Conservation (phyloP, 345 rosid species). For the Balakata baccata region DNA sequence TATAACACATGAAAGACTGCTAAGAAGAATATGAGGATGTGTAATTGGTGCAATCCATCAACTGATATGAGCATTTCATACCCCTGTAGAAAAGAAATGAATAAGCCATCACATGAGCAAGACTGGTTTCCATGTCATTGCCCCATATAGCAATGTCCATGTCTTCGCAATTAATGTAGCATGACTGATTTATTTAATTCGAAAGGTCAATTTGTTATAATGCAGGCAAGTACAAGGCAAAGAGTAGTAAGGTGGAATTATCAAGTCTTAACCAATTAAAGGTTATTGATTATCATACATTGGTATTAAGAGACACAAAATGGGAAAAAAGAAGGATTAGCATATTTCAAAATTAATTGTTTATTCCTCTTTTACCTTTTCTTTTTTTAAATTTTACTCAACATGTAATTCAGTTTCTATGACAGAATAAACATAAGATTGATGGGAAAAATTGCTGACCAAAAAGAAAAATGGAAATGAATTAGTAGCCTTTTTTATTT, state of each 20-base stretch:
- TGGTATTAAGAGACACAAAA: not conserved
- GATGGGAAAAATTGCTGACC: too few relatives aligned
- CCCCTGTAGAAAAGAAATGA: slow-evolving; percentile 48
- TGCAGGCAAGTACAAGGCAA: not conserved
- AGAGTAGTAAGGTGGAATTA: not conserved
- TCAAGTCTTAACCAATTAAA: too few relatives aligned
- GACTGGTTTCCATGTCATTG: slow-evolving; percentile 14
- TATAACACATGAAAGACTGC: slow-evolving; percentile 79
- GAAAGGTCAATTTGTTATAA: not conserved
- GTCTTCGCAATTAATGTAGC: not conserved
- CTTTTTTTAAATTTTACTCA: not conserved
- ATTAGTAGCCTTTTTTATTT: too few relatives aligned
- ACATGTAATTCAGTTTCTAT: not conserved
- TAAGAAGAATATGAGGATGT: slow-evolving; percentile 88
- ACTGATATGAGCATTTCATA: slow-evolving; percentile 62
- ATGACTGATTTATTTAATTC: too few relatives aligned
- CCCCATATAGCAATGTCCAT: not conserved
- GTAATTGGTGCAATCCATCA: slow-evolving; percentile 75
- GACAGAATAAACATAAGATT: too few relatives aligned
- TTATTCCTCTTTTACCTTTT: not conserved
- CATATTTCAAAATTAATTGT: not conserved
- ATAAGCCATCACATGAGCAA: slow-evolving; percentile 17
- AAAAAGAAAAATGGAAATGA: too few relatives aligned
- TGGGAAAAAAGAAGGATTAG: not conserved
- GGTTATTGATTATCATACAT: not conserved